Conservation (phyloP, 2,329 filamentous ascomycete species). For the Nectriaceae sp. region DNA sequence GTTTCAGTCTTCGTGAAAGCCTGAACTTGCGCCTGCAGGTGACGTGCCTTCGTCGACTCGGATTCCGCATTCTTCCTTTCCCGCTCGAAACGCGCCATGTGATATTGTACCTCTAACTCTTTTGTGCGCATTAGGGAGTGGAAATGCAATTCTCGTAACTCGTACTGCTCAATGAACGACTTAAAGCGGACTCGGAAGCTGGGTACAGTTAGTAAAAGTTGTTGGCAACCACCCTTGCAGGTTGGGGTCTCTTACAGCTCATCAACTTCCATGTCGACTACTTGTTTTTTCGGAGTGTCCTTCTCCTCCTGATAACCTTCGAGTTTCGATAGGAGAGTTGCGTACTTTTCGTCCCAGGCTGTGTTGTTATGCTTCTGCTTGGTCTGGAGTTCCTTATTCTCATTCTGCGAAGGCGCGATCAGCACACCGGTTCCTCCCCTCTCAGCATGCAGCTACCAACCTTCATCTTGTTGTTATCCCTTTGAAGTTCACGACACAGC, state of each 20-base stretch:
- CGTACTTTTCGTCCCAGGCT: conserved; percentile 83
- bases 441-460: conserved; percentile 48
- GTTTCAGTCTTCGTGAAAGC: conserved; percentile 96
- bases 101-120: conserved; percentile 91
- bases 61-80: conserved; percentile 86
- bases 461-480: conserved; percentile 98
- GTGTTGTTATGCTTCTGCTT: conserved; percentile 80
- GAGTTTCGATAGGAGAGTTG: conserved; percentile 77
- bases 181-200: conserved; percentile 88
- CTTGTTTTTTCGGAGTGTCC: conserved; percentile 77
- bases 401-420: conserved; percentile 58
- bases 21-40: conserved; percentile 87
- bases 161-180: conserved; percentile 94
- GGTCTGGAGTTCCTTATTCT: conserved; percentile 89
- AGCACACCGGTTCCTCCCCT: conserved; percentile 17
- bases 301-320: conserved; percentile 88
- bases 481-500: conserved; percentile 87
- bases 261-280: conserved; percentile 84
- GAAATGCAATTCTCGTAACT: conserved; percentile 92
- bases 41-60: conserved; percentile 77
- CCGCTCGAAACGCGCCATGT: conserved; percentile 84
- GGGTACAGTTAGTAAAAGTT: conserved; percentile 19
- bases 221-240: neutral
- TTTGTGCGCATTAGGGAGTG: conserved; percentile 90
- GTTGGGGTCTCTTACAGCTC: conserved; percentile 70